phyloP scores from a whole-genome alignment of 1,284 basidiomycete species.

The Erythrobasidium hasegawianum region DNA sequence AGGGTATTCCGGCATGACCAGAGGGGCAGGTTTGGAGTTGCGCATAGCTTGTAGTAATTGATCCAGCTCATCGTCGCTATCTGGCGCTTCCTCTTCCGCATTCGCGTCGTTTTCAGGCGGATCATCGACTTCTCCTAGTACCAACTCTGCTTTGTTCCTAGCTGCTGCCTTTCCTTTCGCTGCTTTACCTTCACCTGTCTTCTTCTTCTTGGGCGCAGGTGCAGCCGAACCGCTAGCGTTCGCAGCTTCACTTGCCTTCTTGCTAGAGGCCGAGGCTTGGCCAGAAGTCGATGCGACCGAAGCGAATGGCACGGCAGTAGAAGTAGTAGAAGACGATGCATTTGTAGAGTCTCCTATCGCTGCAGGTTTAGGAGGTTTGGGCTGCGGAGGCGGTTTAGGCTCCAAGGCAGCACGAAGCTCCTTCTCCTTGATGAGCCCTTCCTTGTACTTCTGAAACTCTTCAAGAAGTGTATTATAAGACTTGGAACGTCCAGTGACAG shows the following conservation, averaged over 20 bases:
- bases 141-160: conserved; percentile 25
- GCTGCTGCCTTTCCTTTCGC: conserved; percentile 18
- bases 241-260: background rate
- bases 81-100: conserved; percentile 32
- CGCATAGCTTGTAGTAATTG: conserved; percentile 21
- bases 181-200: conserved; percentile 11
- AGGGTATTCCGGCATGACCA: conserved; percentile 17
- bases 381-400: conserved; percentile 55
- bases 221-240: background rate
- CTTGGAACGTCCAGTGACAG: conserved; percentile 79
- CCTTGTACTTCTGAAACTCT: conserved; percentile 84
- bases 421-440: conserved; percentile 60
- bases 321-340: background rate
- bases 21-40: conserved; percentile 18
- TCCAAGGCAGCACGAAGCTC: conserved; percentile 53
- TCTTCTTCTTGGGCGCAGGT: conserved; percentile 25
- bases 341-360: background rate
- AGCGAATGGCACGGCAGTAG: background rate
- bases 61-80: conserved; percentile 30
- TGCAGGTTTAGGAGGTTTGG: background rate
- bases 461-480: conserved; percentile 80
- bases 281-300: background rate
- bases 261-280: too few species aligned
- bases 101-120: conserved; percentile 19
- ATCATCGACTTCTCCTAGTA: conserved; percentile 33